A percentile compares a stretch with the other conserved stretches of the same genome.
Evolutionary conservation across 352 stramenopile species (phyloP).

Genomic region (Pythium aquatile): DNA sequence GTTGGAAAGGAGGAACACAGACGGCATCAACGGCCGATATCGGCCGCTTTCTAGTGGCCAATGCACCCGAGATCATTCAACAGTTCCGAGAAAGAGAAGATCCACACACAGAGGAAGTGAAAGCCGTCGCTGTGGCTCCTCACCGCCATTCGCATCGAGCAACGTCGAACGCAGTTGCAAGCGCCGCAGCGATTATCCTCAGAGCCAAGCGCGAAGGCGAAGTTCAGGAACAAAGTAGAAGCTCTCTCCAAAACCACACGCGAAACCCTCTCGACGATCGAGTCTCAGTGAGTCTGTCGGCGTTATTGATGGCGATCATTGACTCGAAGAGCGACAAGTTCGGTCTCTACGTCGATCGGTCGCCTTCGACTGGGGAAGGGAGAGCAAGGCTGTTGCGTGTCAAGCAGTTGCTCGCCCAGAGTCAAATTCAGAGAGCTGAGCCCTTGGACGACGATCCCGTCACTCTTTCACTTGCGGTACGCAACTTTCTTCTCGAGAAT

Average conservation of each 20-base stretch:
- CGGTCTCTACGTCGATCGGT: neutral
- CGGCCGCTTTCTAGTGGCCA: slow-evolving; percentile 27
- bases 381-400: neutral
- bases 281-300: neutral
- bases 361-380: neutral
- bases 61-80: slow-evolving; percentile 23
- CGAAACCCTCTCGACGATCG: neutral
- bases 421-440: neutral
- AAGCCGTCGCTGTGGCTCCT: neutral
- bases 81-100: neutral
- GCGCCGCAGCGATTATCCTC: slow-evolving; percentile 1
- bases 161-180: neutral
- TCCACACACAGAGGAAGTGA: neutral
- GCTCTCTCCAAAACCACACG: neutral
- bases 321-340: slow-evolving; percentile 11
- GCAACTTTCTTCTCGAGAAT: neutral
- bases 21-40: slow-evolving; percentile 5
- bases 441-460: neutral
- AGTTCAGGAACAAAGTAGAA: neutral
- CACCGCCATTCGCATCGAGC: neutral
- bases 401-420: neutral
- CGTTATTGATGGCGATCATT: slow-evolving; percentile 15
- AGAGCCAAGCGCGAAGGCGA: neutral
- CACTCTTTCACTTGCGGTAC: neutral
- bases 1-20: neutral